Base-by-base conservation (phyloP, 2,329 filamentous ascomycete species). In the Trichoderma oligosporum region DNA sequence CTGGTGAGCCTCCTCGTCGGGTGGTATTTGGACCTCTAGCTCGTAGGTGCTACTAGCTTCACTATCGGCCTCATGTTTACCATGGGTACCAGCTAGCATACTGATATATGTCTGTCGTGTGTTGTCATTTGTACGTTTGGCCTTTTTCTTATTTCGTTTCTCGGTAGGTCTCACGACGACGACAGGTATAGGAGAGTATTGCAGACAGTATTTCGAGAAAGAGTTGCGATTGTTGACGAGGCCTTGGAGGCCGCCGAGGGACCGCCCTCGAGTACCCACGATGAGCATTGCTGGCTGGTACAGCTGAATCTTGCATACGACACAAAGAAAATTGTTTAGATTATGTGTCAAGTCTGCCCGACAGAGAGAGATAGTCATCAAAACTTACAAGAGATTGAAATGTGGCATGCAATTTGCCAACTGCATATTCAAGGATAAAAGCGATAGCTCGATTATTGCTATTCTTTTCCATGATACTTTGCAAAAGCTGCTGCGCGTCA, bases 121-220 rank as follows among this genome's bases (percentile, higher is more conserved):
- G 5, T 89, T 86, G 65, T 96, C 90, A 54, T 88, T 85, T 49
- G 85, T 82, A 27, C 92, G 85, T 76, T 96, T 96, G 59, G 82
- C 81, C 73, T 94, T 95, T 76, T 95, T 95, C 74, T 94, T 94
- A 68, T 89, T 83, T 18, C 92, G 87, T 74, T 95, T 95, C 60
- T 89, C 88, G 29, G 87, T 88, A 33, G 92, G 91, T 4, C 92
- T 84, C 8, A 96, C 92, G 29, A 97, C 92, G 27, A 96, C 92
- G 7, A 96, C 92, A 1, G 92, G 92, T 1, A 97, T 89, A 0
- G 92, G 91, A 1, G 89, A 96, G 70, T 96, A 92, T 69, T 97
- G 92, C 11, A 96, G 80, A 67, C 92, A 96, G 73, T 96, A 97
- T 69, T 96, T 96, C 24, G 90, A 95, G 42, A 96, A 92, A 0